Evolutionary conservation across 2,329 filamentous ascomycete species (phyloP).

Genomic region (Ascocoryne sarcoides): DNA sequence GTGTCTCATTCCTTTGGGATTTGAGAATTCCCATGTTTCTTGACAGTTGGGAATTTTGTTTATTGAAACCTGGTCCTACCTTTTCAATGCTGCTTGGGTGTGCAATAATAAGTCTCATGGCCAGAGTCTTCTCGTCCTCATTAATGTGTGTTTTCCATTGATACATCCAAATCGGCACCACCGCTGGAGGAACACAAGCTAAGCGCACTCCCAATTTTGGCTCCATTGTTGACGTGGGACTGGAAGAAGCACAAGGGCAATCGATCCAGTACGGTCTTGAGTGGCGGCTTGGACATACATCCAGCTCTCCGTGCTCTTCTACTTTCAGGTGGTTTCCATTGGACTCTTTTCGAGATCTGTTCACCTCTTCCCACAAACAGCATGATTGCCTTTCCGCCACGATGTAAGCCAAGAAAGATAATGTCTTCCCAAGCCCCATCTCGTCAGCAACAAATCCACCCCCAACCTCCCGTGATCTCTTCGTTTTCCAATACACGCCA

Average conservation of each 20-base stretch:
- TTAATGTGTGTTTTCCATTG: conserved; percentile 16
- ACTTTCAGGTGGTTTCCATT: conserved; percentile 4
- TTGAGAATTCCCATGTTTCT: background rate
- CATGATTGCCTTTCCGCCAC: conserved; percentile 12
- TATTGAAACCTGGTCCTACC: background rate
- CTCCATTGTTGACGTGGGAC: conserved; percentile 5
- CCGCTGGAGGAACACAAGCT: conserved; percentile 7
- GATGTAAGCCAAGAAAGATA: conserved; percentile 39
- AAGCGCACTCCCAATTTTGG: conserved; percentile 10
- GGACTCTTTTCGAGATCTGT: background rate
- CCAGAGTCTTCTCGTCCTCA: background rate
- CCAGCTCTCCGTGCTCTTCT: background rate
- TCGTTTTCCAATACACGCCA: conserved; percentile 15
- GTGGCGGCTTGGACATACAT: conserved; percentile 1
- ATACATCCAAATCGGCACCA: conserved; percentile 9
- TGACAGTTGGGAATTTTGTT: background rate
- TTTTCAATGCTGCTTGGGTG: conserved; percentile 1
- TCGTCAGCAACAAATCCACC: conserved; percentile 49
- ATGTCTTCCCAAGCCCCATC: conserved; percentile 48
- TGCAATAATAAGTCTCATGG: conserved; percentile 6
- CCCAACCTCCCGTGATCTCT: conserved; percentile 39
- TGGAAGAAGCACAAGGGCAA: conserved; percentile 11
- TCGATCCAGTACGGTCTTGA: conserved; percentile 8
- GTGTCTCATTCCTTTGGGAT: background rate
- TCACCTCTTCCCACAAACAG: conserved; percentile 6